A percentile compares a stretch with the other conserved stretches of the same genome.
These are phyloP conservation scores for Saccharum hybrid DNA, from an alignment of 202 grass and related monocot species.

Conservation along the genomic window DNA sequence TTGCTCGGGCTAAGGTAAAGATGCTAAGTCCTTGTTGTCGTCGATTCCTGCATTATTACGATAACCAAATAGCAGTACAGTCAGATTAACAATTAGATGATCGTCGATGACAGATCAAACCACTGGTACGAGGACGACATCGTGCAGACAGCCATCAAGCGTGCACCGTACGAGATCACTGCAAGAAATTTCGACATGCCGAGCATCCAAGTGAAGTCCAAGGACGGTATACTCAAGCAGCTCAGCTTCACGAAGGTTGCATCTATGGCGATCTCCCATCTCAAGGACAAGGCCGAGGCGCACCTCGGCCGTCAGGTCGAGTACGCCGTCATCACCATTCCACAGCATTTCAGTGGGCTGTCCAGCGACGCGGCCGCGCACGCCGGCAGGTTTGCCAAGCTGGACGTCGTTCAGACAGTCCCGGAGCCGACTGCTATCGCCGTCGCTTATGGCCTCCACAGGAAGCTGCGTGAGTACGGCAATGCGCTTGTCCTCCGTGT, in stretches of 20 bases:
- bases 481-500: background rate
- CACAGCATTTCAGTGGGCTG: background rate
- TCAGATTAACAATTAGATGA: too few species aligned
- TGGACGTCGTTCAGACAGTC: background rate
- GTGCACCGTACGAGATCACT: background rate
- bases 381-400: background rate
- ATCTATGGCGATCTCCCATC: background rate
- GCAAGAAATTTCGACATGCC: background rate
- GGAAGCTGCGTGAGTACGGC: background rate
- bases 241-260: background rate
- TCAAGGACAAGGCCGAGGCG: background rate
- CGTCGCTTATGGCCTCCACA: background rate
- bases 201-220: background rate
- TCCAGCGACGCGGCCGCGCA: background rate
- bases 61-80: too few species aligned
- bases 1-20: conserved; percentile 22
- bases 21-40: too few species aligned
- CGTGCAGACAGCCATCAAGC: background rate
- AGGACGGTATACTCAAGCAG: background rate
- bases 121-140: background rate
- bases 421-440: background rate
- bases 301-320: background rate
- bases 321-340: background rate
- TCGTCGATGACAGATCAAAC: background rate
- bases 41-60: too few species aligned